These are phyloP conservation scores for Geotrichum histeridarum DNA, from an alignment of 1,139 yeast species.

Conservation along the genomic window DNA sequence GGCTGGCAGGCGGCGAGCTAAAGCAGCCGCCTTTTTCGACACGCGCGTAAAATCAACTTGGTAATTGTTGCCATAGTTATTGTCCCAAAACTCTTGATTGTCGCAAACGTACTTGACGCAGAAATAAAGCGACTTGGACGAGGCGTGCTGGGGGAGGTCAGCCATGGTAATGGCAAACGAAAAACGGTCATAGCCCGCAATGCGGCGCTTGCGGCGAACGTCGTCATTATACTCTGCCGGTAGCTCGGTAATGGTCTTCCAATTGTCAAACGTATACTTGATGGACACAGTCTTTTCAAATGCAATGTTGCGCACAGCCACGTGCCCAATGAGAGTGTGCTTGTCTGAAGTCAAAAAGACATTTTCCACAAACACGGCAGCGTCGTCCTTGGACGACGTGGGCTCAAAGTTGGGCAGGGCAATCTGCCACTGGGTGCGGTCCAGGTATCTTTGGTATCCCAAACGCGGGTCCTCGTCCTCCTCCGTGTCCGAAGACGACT, in stretches of 20 bases:
- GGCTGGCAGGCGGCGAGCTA: background rate
- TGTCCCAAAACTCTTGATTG: constrained; percentile 69
- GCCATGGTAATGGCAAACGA: constrained; percentile 43
- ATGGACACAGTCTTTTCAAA: constrained; percentile 59
- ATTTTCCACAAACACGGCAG: constrained; percentile 56
- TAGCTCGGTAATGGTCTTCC: constrained; percentile 69
- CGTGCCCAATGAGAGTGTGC: constrained; percentile 58
- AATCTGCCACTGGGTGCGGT: constrained; percentile 47
- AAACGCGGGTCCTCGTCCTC: constrained; percentile 32
- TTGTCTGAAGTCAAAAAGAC: constrained; percentile 56
- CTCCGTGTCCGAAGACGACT: constrained; percentile 28
- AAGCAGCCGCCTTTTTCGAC: constrained; percentile 15
- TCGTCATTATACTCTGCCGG: constrained; percentile 62
- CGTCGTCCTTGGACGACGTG: constrained; percentile 22
- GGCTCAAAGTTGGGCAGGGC: constrained; percentile 44
- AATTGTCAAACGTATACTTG: constrained; percentile 62
- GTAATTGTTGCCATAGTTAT: constrained; percentile 58
- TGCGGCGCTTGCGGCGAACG: constrained; percentile 44
- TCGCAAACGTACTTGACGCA: constrained; percentile 56
- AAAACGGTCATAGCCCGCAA: constrained; percentile 42
- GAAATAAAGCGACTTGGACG: constrained; percentile 40
- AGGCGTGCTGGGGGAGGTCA: constrained; percentile 34
- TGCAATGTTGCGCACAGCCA: constrained; percentile 66
- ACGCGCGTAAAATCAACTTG: constrained; percentile 45
- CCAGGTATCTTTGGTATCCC: constrained; percentile 23